Evolutionary conservation across 2,329 filamentous ascomycete genomes (phyloP), one percentile per base, ranked within the genome.

Genomic region (Zymoseptoria crescenta): DNA sequence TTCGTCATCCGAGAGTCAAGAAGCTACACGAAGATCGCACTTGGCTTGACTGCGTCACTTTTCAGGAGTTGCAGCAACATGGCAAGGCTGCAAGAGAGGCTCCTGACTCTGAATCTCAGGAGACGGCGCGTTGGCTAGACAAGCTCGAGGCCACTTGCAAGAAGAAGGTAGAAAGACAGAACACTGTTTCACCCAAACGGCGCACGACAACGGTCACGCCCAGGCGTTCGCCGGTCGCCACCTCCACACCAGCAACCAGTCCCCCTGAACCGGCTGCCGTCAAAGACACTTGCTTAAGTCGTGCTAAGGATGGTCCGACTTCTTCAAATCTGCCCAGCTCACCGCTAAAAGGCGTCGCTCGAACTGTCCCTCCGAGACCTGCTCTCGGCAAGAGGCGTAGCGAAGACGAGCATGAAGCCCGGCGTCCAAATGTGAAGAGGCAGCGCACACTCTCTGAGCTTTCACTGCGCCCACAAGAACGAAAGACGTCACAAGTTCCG

Each of bases 1-100:
- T 91, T 56, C 82, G 91, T 1, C 95, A 96, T 67, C 88, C 91
- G 1, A 79, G 82, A 2, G 83, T 93, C 3, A 80, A 83, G 58
- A 95, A 93, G 68, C 79, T 95, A 8, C 90, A 96, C 67, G 82
- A 81, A 61, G 91, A 96, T 70, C 81, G 91, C 24, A 82, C 82
- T 2, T 88, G 83, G 69, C 76, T 80, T 21, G 88, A 95, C 59
- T 81, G 85, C 0, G 76, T 89, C 19, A 83, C 85, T 0, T 89
- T 92, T 63, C 73, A 80, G 0, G 85, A 91, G 56, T 76, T 96
- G 2, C 87, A 92, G 65, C 70, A 79, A 5, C 78, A 89, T 68
- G 90, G 88, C 0, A 72, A 77, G 29, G 75, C 81, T 29, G 83
- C 86, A 19, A 79, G 76, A 19, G 78, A 76, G 35, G 70, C 76